Conservation (phyloP, 371 early-diverging fungal genomes). For the Mortierella sp. region DNA sequence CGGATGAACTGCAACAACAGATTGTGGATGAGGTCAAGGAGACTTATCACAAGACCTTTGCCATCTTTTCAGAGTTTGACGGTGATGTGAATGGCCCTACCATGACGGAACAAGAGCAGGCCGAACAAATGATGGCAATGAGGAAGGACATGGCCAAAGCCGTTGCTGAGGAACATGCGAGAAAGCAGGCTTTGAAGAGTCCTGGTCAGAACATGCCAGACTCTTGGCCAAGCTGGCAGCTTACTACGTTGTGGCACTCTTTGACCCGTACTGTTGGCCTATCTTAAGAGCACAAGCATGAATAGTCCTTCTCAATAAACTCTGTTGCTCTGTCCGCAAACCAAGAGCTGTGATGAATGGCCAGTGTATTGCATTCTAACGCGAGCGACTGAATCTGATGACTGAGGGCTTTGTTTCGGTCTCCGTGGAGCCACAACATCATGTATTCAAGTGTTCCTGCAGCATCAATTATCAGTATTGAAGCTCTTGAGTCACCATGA, state of each 20-base stretch:
- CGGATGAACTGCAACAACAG: slow-evolving; percentile 13
- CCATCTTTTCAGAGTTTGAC: slow-evolving; percentile 45
- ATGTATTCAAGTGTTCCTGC: too few relatives aligned
- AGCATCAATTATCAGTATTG: too few relatives aligned
- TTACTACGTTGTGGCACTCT: slow-evolving; percentile 21
- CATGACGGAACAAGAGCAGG: slow-evolving; percentile 18
- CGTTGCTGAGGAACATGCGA: too few relatives aligned
- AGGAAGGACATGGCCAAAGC: not conserved
- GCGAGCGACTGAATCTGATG: too few relatives aligned
- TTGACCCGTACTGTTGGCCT: slow-evolving; percentile 13
- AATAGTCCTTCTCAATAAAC: too few relatives aligned
- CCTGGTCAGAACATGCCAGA: not conserved
- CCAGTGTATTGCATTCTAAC: too few relatives aligned
- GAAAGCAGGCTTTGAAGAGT: too few relatives aligned
- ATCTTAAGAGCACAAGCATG: slow-evolving; percentile 17
- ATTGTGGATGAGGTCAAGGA: slow-evolving; percentile 38
- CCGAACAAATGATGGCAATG: slow-evolving; percentile 1
- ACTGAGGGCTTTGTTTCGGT: too few relatives aligned
- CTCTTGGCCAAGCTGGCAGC: not conserved
- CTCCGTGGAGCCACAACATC: too few relatives aligned
- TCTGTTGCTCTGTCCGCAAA: too few relatives aligned
- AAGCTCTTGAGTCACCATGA: too few relatives aligned
- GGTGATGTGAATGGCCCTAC: slow-evolving; percentile 21
- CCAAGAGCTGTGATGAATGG: too few relatives aligned
- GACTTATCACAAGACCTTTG: slow-evolving; percentile 34